A percentile compares a stretch with the other conserved stretches of the same genome.
Evolutionary conservation across 1,284 basidiomycete species (phyloP).

Genomic region (Apiotrichum sp.): DNA sequence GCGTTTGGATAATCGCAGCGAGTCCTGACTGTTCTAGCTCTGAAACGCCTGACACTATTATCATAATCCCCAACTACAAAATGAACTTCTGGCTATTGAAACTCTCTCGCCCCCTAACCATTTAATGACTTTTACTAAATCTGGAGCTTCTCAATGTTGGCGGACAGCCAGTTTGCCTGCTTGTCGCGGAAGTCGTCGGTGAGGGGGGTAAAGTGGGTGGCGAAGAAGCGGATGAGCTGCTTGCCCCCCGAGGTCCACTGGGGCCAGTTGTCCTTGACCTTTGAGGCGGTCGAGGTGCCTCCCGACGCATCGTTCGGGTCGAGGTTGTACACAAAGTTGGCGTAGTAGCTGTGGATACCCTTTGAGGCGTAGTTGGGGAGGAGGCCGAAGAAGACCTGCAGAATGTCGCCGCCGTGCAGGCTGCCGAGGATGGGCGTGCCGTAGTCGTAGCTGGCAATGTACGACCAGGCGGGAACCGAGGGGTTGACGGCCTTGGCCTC

Average conservation of each 20-base stretch:
- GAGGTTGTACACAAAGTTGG: conserved; percentile 21
- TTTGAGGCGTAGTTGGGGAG: conserved; percentile 13
- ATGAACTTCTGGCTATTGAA: too few relatives aligned
- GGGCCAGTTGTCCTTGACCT: conserved; percentile 11
- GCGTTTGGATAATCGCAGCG: too few relatives aligned
- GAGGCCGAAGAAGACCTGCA: conserved; percentile 18
- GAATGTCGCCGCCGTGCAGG: conserved; percentile 13
- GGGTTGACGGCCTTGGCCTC: conserved; percentile 3
- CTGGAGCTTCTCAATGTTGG: neutral
- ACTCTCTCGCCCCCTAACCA: too few relatives aligned
- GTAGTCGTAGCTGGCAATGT: conserved; percentile 16
- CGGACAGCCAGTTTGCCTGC: neutral
- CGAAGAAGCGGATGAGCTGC: conserved; percentile 11
- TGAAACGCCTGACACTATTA: too few relatives aligned
- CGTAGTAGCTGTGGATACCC: conserved; percentile 16
- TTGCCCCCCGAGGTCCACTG: conserved; percentile 1
- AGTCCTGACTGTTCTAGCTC: too few relatives aligned
- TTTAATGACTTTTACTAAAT: conserved; percentile 1
- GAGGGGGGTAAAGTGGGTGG: conserved; percentile 1
- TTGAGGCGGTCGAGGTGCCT: conserved; percentile 1
- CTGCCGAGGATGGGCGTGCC: conserved; percentile 14
- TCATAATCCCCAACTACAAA: too few relatives aligned
- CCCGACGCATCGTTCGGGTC: conserved; percentile 16
- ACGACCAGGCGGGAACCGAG: conserved; percentile 16
- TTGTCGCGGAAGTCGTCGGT: conserved; percentile 9